phyloP scores from a whole-genome alignment of 73 alveolate genomes.

The Symbiodinium natans region DNA sequence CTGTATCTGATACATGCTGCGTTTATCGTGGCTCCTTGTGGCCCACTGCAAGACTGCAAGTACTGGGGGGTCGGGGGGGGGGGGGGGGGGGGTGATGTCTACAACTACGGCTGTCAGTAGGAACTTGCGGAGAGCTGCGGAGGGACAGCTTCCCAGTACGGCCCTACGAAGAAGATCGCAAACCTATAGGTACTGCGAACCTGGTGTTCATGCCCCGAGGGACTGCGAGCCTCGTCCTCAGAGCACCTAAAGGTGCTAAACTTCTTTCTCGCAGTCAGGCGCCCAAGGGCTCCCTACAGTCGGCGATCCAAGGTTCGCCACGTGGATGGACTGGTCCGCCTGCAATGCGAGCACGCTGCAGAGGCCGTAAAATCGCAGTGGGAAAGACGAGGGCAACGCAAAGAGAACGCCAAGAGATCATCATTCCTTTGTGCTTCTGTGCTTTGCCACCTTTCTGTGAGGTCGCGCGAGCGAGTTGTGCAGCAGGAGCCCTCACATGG shows the following conservation, averaged over 20 bases:
- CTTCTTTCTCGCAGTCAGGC: neutral
- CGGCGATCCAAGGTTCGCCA: conserved; percentile 24
- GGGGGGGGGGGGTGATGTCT: no score
- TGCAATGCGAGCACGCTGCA: conserved; percentile 32
- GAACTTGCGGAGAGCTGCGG: no score
- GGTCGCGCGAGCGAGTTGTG: conserved; percentile 37
- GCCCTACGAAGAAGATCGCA: no score
- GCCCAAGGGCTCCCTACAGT: neutral
- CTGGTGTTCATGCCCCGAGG: conserved; percentile 41
- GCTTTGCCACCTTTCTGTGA: neutral
- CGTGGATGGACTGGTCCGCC: neutral
- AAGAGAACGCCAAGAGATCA: no score
- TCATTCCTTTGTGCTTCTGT: no score
- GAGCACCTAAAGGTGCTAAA: no score
- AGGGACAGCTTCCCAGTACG: no score
- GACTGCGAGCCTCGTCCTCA: conserved; percentile 1
- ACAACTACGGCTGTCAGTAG: no score
- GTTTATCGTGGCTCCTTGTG: no score
- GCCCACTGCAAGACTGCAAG: no score
- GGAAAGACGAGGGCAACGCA: neutral
- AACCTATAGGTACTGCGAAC: conserved; percentile 72
- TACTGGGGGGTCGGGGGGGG: no score
- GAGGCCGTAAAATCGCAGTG: neutral
- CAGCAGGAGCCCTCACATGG: conserved; percentile 14
- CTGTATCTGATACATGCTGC: no score